Base-by-base conservation (phyloP, 129 eudicot species). In the Lactuca sativa region DNA sequence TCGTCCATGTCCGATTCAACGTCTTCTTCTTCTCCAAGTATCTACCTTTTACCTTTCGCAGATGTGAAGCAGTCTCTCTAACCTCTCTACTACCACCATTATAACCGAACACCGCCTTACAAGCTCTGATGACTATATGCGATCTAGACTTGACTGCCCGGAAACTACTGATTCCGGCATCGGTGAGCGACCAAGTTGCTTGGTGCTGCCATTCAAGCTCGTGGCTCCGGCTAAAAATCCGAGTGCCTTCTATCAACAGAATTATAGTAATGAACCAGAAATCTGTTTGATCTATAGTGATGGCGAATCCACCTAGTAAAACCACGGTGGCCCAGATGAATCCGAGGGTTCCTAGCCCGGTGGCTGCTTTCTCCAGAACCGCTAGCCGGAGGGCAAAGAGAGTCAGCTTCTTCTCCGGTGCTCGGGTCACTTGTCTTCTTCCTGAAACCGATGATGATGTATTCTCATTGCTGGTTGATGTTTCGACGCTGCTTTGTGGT, bases 151-250 rank as follows among this genome's bases (percentile, higher is more conserved):
- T 71, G 3, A 93, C 81, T 2, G 88, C 85, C 0, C 86, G 88
- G 14, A 88, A 95, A 38, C 95, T 95, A 43, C 59, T 82, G 48
- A 86, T 75, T 16, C 95, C 96, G 2, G 78, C 95, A 62, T 83
- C 99, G 7, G 92, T 51, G 44, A 87, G 33, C 7, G 93, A 79
- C 97, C 97, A 90, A 7, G 99, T 95, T 34, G 99, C 81, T 74
- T 95, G 99, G 33, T 90, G 99, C 72, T 95, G 99, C 97, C 95
- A 87, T 54, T 95, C 99, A 38, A 95, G 99, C 87, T 95, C 99
- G 34, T 80, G 99, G 54, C 97, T 90, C 53, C 99, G 62, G 80
- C 99, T 84, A 64, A 90, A 95, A 18, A 95, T 95, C 38, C 99
- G 41, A 1, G 96, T 77, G 4, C 97, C 96, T 64, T 95, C 99